Conservation (phyloP, 805 yeast species). For the Candida gorgasii region DNA sequence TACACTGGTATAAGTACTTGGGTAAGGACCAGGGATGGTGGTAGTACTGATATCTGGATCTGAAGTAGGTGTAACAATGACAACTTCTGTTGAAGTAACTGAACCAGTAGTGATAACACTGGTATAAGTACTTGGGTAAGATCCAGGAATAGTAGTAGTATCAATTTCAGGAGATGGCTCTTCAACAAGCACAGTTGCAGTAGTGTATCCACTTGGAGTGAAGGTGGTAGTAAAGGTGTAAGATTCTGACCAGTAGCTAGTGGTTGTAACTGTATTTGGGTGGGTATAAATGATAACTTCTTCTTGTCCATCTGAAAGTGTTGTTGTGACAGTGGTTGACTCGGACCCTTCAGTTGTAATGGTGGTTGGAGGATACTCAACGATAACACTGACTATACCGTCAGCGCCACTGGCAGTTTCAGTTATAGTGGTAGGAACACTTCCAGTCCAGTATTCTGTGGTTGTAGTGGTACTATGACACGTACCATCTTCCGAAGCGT, state of each 20-base stretch:
- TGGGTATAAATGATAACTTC: not conserved
- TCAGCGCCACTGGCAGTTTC: not conserved
- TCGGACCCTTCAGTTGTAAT: not conserved
- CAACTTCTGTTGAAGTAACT: not conserved
- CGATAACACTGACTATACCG: not conserved
- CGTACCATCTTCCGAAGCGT: not conserved
- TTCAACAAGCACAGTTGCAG: not conserved
- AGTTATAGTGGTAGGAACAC: not conserved
- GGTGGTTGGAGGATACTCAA: not conserved
- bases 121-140: not conserved
- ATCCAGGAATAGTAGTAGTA: conserved; percentile 1
- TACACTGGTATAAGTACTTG: not conserved
- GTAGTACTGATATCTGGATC: not conserved
- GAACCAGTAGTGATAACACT: not conserved
- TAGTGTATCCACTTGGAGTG: not conserved
- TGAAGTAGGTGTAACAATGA: not conserved
- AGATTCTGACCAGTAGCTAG: not conserved
- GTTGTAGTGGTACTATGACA: conserved; percentile 2
- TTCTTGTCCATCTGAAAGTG: not conserved
- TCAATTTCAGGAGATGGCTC: not conserved
- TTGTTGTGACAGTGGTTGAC: not conserved
- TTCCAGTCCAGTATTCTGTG: conserved; percentile 1
- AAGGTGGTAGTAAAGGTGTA: not conserved
- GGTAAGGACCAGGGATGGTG: not conserved
- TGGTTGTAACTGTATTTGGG: not conserved